Evolutionary conservation across 106 monocot genomes (phyloP).

Genomic region (Vanilla planifolia): DNA sequence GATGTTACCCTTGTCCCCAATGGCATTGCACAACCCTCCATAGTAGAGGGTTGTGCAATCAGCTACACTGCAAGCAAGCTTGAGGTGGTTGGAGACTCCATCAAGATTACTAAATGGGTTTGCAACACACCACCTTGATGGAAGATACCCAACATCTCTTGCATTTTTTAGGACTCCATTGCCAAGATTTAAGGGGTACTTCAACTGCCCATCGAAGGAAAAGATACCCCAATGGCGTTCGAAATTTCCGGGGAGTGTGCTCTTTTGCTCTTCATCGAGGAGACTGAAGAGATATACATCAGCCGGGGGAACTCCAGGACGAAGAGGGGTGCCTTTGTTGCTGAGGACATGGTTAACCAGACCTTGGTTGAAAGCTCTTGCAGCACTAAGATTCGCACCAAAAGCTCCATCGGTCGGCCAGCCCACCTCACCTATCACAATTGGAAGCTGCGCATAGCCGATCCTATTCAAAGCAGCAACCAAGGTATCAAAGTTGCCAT

Average conservation of each 20-base stretch:
- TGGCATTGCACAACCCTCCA: conserved; percentile 75
- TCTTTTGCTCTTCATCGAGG: conserved; percentile 80
- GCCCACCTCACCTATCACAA: conserved; percentile 72
- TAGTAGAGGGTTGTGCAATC: conserved; percentile 73
- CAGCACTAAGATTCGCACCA: conserved; percentile 69
- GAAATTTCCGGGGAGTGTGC: conserved; percentile 65
- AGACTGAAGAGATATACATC: conserved; percentile 81
- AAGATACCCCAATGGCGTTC: conserved; percentile 86
- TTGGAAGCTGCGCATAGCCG: conserved; percentile 74
- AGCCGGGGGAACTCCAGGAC: conserved; percentile 56
- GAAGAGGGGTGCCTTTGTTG: conserved; percentile 67
- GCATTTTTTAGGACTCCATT: conserved; percentile 60
- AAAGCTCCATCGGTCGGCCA: conserved; percentile 78
- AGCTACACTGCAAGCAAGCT: conserved; percentile 60
- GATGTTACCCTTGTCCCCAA: conserved; percentile 66
- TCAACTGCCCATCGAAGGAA: conserved; percentile 82
- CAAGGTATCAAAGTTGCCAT: conserved; percentile 87
- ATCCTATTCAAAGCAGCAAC: conserved; percentile 57
- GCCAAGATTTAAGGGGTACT: conserved; percentile 71
- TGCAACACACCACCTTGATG: conserved; percentile 77
- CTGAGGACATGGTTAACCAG: conserved; percentile 66
- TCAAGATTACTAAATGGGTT: conserved; percentile 45
- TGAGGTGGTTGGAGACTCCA: conserved; percentile 49
- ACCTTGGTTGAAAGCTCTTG: conserved; percentile 78
- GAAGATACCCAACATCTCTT: conserved; percentile 58